phyloP scores from a whole-genome alignment of 352 stramenopile genomes.

The Pythium graminicola region DNA sequence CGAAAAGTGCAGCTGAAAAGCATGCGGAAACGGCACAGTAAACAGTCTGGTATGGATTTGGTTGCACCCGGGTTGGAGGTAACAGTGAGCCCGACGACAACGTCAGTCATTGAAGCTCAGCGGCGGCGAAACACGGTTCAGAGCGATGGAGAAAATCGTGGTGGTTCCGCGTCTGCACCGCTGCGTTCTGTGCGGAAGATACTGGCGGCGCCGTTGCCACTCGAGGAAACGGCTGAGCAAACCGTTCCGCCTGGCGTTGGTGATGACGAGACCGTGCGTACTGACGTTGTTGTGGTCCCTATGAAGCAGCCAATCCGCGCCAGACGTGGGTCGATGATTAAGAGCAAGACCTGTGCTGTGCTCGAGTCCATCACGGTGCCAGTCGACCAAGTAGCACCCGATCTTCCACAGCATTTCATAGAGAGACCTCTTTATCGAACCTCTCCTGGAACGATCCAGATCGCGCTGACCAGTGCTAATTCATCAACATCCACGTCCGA shows the following conservation, averaged over 20 bases:
- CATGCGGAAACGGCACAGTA: not conserved
- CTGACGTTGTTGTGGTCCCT: not conserved
- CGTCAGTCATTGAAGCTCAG: not conserved
- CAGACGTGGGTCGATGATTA: slow-evolving; percentile 16
- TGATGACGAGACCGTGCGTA: slow-evolving; percentile 8
- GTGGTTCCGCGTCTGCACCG: not conserved
- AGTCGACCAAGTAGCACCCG: not conserved
- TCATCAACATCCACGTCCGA: not conserved
- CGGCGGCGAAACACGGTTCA: slow-evolving; percentile 15
- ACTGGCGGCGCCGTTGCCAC: not conserved
- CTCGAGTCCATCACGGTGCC: slow-evolving; percentile 5
- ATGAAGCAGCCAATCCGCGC: not conserved
- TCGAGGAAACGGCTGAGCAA: not conserved
- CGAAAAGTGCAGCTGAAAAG: slow-evolving; percentile 1
- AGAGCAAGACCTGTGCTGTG: slow-evolving; percentile 22
- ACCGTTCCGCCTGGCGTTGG: not conserved
- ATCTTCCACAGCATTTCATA: slow-evolving; percentile 5
- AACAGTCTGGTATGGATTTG: too few relatives aligned
- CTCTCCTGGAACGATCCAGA: not conserved
- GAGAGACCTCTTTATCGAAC: slow-evolving; percentile 21
- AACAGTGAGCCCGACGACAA: too few relatives aligned
- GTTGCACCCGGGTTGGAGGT: too few relatives aligned
- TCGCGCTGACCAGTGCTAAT: not conserved
- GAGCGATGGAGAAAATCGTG: not conserved
- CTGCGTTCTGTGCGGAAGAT: not conserved